Conservation (phyloP, 2,329 filamentous ascomycete species). For the Pseudopithomyces maydicus region DNA sequence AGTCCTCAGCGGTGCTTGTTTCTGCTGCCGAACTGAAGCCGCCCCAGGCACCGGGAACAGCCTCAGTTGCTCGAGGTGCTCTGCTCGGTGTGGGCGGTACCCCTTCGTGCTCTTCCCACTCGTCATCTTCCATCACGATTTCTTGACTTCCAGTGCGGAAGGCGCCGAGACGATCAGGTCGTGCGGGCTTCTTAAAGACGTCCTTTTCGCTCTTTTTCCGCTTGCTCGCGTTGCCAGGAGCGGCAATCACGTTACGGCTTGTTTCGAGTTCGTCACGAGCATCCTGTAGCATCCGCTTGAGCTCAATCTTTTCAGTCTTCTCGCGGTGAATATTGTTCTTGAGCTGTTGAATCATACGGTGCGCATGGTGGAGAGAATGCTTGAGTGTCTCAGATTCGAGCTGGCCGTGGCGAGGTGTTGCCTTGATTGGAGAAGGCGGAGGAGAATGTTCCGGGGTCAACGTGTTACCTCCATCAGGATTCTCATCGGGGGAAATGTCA, state of each 20-base stretch:
- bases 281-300: slow-evolving; percentile 93
- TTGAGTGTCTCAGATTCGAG: slow-evolving; percentile 96
- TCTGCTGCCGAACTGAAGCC: slow-evolving; percentile 43
- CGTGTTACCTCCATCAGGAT: slow-evolving; percentile 61
- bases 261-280: slow-evolving; percentile 87
- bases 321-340: slow-evolving; percentile 95
- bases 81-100: slow-evolving; percentile 61
- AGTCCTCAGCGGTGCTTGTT: slow-evolving; percentile 64
- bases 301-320: slow-evolving; percentile 97
- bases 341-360: slow-evolving; percentile 94
- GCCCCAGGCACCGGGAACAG: slow-evolving; percentile 37
- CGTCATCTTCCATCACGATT: slow-evolving; percentile 76
- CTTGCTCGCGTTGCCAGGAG: slow-evolving; percentile 55
- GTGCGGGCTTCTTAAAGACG: slow-evolving; percentile 76
- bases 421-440: slow-evolving; percentile 87
- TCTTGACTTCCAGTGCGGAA: slow-evolving; percentile 75
- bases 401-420: slow-evolving; percentile 85
- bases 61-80: slow-evolving; percentile 27
- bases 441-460: slow-evolving; percentile 87
- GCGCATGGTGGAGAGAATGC: slow-evolving; percentile 90
- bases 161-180: slow-evolving; percentile 75
- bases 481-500: slow-evolving; percentile 52
- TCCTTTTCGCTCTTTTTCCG: slow-evolving; percentile 61
- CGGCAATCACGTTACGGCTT: slow-evolving; percentile 59
- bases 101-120: slow-evolving; percentile 85